Evolutionary conservation across 2,329 filamentous ascomycete species (phyloP).

Genomic region (Colletotrichum salicis): DNA sequence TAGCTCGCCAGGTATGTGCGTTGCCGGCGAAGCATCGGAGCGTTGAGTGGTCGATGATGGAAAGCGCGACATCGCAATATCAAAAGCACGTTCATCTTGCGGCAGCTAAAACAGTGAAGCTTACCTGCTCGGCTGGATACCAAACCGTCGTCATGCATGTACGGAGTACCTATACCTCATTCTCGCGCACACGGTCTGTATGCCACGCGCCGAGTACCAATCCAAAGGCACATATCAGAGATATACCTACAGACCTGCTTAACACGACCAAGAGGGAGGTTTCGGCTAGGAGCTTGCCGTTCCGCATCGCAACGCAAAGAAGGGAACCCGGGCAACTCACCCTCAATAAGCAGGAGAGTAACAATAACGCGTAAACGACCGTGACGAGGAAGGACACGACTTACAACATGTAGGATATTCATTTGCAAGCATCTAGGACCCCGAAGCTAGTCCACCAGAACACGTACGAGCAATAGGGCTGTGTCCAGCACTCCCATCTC

Average conservation of each 20-base stretch:
- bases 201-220: constrained; percentile 4
- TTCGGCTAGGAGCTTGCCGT: background rate
- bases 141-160: constrained; percentile 16
- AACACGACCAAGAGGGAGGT: background rate
- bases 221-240: constrained; percentile 7
- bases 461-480: constrained; percentile 10
- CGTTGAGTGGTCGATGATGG: background rate
- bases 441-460: background rate
- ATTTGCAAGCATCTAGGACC: constrained; percentile 4
- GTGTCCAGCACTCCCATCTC: constrained; percentile 3
- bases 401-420: background rate
- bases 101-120: constrained; percentile 1
- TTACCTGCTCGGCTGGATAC: constrained; percentile 15
- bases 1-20: background rate
- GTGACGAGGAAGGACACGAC: constrained; percentile 3
- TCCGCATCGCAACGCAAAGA: background rate
- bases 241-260: constrained; percentile 1
- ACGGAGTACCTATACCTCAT: background rate
- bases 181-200: constrained; percentile 7
- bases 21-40: background rate
- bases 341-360: background rate
- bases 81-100: background rate
- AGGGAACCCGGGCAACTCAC: background rate
- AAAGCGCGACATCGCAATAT: background rate
- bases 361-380: background rate